phyloP scores from a whole-genome alignment of 164 flowering plant species.

The Echeveria elegans region DNA sequence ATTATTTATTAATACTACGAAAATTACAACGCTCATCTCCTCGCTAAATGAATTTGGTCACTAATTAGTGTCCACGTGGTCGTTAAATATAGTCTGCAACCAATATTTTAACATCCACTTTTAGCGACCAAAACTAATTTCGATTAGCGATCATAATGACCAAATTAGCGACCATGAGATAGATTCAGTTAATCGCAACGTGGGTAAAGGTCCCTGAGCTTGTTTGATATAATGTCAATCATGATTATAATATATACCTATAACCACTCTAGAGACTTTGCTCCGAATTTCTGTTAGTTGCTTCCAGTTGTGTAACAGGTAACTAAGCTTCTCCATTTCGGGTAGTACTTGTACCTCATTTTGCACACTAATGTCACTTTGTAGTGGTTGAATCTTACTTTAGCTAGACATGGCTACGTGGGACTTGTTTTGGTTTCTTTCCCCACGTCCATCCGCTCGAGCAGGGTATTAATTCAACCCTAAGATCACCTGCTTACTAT shows the following conservation, averaged over 20 bases:
- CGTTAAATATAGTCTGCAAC: too few species aligned
- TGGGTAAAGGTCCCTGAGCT: background rate
- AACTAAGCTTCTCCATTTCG: background rate
- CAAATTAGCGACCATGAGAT: background rate
- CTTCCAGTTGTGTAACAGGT: background rate
- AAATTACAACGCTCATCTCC: too few species aligned
- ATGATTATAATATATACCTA: background rate
- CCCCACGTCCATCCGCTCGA: background rate
- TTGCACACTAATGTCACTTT: background rate
- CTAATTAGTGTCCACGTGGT: too few species aligned
- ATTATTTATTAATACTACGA: too few species aligned
- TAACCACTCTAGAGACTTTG: slow-evolving; percentile 5
- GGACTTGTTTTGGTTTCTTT: background rate
- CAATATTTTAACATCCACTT: too few species aligned
- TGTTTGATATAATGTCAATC: background rate
- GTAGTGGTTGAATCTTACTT: background rate
- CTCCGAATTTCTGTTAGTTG: background rate
- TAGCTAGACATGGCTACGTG: background rate
- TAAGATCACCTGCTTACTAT: background rate
- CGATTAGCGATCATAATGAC: too few species aligned
- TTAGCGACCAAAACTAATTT: too few species aligned
- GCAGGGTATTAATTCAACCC: background rate
- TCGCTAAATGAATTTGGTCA: too few species aligned
- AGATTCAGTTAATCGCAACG: background rate
- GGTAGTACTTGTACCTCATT: background rate